Evolutionary conservation across 129 eudicot genomes (phyloP).

Genomic region (Lonicera japonica): DNA sequence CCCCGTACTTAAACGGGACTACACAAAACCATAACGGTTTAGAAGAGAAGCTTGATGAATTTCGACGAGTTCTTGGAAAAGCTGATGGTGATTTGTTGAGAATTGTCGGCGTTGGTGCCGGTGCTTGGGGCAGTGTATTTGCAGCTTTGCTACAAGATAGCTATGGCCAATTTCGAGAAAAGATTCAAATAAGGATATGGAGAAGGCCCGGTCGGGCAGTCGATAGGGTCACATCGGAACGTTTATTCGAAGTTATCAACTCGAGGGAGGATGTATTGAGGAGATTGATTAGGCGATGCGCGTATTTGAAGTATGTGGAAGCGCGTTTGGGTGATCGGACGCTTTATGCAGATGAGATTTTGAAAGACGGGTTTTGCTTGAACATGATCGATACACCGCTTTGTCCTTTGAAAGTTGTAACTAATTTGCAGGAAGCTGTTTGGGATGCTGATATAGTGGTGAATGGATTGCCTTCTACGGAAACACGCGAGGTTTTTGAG

Average conservation of each 20-base stretch:
- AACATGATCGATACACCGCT: constrained; percentile 64
- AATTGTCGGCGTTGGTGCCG: constrained; percentile 63
- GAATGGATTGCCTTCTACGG: constrained; percentile 62
- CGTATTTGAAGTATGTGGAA: constrained; percentile 59
- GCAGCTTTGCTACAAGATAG: constrained; percentile 60
- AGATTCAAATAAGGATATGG: constrained; percentile 56
- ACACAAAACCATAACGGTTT: constrained; percentile 23
- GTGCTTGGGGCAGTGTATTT: constrained; percentile 73
- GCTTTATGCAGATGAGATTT: constrained; percentile 55
- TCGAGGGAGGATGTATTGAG: constrained; percentile 54
- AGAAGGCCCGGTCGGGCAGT: constrained; percentile 50
- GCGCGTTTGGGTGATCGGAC: constrained; percentile 56
- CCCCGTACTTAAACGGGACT: constrained; percentile 25
- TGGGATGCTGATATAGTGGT: constrained; percentile 71
- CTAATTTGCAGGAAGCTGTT: constrained; percentile 65
- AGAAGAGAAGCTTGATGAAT: constrained; percentile 56
- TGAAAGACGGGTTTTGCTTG: constrained; percentile 61
- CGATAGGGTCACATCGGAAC: constrained; percentile 47
- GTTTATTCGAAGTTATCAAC: constrained; percentile 51
- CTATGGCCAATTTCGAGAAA: constrained; percentile 52
- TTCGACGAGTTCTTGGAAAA: constrained; percentile 47
- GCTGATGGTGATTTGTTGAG: constrained; percentile 45
- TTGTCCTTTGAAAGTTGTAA: constrained; percentile 58
- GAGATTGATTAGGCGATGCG: constrained; percentile 54
- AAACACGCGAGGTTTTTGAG: constrained; percentile 54